Percentiles rank a stretch among this genome's conserved stretches.
phyloP scores from a whole-genome alignment of 768 basidiomycete species.

The Termitomyces sp. region DNA sequence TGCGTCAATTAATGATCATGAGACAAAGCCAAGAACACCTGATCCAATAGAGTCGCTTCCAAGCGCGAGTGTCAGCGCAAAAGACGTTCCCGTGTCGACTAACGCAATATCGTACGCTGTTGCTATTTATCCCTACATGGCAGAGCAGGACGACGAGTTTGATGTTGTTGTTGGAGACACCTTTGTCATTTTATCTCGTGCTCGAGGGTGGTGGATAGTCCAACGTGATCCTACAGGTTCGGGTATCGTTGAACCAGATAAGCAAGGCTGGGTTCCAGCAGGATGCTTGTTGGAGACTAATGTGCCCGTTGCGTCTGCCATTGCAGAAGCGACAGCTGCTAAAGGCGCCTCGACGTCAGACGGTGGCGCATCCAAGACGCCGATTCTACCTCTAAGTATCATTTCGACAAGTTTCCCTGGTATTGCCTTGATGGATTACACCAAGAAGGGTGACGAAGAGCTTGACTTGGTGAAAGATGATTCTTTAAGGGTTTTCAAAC shows the following conservation, averaged over 20 bases:
- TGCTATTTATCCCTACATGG: slow-evolving; percentile 98
- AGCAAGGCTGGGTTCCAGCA: slow-evolving; percentile 97
- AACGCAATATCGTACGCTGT: slow-evolving; percentile 86
- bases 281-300: slow-evolving; percentile 94
- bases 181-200: slow-evolving; percentile 87
- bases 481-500: slow-evolving; percentile 87
- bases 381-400: slow-evolving; percentile 86
- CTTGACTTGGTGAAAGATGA: slow-evolving; percentile 87
- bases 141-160: slow-evolving; percentile 97
- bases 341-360: slow-evolving; percentile 38
- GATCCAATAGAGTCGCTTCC: slow-evolving; percentile 15
- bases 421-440: slow-evolving; percentile 93
- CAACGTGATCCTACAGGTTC: slow-evolving; percentile 88
- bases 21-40: slow-evolving; percentile 17
- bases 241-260: slow-evolving; percentile 74
- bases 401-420: slow-evolving; percentile 98
- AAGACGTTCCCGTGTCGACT: slow-evolving; percentile 40
- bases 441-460: slow-evolving; percentile 91
- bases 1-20: slow-evolving; percentile 22
- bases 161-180: slow-evolving; percentile 97
- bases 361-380: slow-evolving; percentile 53
- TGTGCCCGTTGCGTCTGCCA: slow-evolving; percentile 83
- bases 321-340: slow-evolving; percentile 73
- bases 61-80: slow-evolving; percentile 18
- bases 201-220: slow-evolving; percentile 99